Evolutionary conservation across 2,329 filamentous ascomycete species (phyloP).

Genomic region (Sarocladiaceae sp.): DNA sequence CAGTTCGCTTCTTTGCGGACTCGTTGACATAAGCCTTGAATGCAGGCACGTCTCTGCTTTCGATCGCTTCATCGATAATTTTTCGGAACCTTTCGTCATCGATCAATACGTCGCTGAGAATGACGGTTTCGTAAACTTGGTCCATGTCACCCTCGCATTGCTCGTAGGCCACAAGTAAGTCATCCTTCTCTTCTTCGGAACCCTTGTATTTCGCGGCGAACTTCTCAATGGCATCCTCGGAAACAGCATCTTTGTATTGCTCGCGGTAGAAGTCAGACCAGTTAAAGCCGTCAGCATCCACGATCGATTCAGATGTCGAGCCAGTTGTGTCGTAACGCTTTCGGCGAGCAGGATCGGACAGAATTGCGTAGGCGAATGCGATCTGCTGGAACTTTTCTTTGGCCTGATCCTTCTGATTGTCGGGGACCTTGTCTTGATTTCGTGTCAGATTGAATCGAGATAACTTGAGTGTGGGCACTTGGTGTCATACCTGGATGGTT

Average conservation of each 20-base stretch:
- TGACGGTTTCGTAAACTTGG: constrained; percentile 73
- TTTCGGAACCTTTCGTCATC: constrained; percentile 81
- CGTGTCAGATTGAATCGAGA: constrained; percentile 8
- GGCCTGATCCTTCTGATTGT: constrained; percentile 65
- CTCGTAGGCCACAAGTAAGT: constrained; percentile 74
- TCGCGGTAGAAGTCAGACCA: constrained; percentile 88
- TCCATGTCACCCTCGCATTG: constrained; percentile 71
- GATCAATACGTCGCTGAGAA: constrained; percentile 77
- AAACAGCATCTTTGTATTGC: constrained; percentile 76
- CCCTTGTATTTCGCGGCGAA: constrained; percentile 78
- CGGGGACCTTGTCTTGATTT: constrained; percentile 68
- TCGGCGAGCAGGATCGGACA: constrained; percentile 77
- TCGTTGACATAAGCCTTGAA: constrained; percentile 72
- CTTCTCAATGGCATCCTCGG: constrained; percentile 66
- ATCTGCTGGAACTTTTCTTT: constrained; percentile 83
- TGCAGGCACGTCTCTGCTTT: constrained; percentile 58
- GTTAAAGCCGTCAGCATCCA: constrained; percentile 76
- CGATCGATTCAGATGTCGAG: constrained; percentile 77
- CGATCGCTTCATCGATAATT: constrained; percentile 80
- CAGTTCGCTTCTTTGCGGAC: constrained; percentile 57
- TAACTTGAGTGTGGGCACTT: not conserved
- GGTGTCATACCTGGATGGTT: constrained; percentile 71
- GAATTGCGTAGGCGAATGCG: constrained; percentile 89
- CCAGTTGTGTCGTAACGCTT: constrained; percentile 87
- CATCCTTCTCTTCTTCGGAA: constrained; percentile 77